Base-by-base conservation (phyloP, 1,139 yeast species). In the Scheffersomyces illinoinensis region DNA sequence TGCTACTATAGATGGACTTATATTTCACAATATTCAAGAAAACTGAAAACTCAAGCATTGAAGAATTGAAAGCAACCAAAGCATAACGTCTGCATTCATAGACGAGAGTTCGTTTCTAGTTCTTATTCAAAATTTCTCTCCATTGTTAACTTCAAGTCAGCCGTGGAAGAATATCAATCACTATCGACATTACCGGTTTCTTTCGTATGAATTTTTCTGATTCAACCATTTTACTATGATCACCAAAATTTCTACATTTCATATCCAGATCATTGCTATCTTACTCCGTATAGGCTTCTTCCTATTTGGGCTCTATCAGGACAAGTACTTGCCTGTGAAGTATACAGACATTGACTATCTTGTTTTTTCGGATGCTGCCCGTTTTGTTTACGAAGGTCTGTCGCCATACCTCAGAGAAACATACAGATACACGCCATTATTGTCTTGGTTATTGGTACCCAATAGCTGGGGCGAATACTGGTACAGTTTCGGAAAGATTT, bases 311-410 rank as follows among this genome's bases (percentile, higher is more conserved):
- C 73, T 90, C 1, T 93, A 90, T 70, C 99, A 95, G 72, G 99
- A 95, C 72, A 82, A 85, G 10, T 77, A 86, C 64, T 85, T 91
- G 87, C 85, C 86, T 8, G 91, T 93, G 26, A 87, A 90, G 64
- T 95, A 92, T 74, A 95, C 99, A 0, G 99, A 95, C 68, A 90
- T 95, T 54, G 99, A 95, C 74, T 95, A 95, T 73, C 79, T 87
- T 70, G 99, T 95, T 53, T 95, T 95, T 71, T 86, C 97, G 1
- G 98, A 95, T 75, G 98, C 98, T 5, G 87, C 98, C 1, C 73
- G 79, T 53, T 92, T 83, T 68, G 91, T 92, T n/a, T 76, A 77
- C 63, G 59, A 78, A 0, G 90, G 90, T 0, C 53, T 60, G 33
- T 88, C 97, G 0, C 99, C 99, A 0, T 95, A 91, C 69, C 69